Conservation (phyloP, 345 rosid species). For the Ailanthus altissimus region DNA sequence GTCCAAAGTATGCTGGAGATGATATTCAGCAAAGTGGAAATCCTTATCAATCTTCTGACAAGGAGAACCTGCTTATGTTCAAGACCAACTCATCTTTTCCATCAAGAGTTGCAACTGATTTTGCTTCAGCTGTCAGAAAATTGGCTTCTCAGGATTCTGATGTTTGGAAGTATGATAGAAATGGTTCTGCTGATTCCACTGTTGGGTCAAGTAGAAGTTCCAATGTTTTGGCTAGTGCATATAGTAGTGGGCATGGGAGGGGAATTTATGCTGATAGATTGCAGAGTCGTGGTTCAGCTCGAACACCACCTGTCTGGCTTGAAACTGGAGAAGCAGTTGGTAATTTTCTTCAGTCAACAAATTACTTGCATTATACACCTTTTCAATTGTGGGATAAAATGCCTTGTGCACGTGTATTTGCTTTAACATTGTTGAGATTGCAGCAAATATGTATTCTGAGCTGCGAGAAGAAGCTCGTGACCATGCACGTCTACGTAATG, state of each 20-base stretch:
- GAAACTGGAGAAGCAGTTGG: conserved; percentile 99
- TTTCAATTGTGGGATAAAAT: conserved; percentile 33
- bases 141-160: conserved; percentile 79
- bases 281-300: conserved; percentile 65
- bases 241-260: conserved; percentile 65
- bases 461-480: conserved; percentile 93
- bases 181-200: conserved; percentile 66
- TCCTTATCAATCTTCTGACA: conserved; percentile 63
- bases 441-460: conserved; percentile 83
- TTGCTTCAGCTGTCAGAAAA: conserved; percentile 94
- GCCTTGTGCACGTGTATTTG: conserved; percentile 38
- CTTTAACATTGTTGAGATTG: conserved; percentile 57
- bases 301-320: conserved; percentile 87
- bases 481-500: conserved; percentile 88
- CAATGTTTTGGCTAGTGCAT: conserved; percentile 51
- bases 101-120: conserved; percentile 68
- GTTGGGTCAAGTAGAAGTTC: conserved; percentile 86
- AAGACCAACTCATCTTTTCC: conserved; percentile 58
- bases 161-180: conserved; percentile 83
- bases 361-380: conserved; percentile 30
- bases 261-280: conserved; percentile 63
- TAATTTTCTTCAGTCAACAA: conserved; percentile 48
- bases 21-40: conserved; percentile 64
- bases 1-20: conserved; percentile 64
- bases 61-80: conserved; percentile 73